Conservation (phyloP, 257 asterid genomes). For the Solanum bukasovii region DNA sequence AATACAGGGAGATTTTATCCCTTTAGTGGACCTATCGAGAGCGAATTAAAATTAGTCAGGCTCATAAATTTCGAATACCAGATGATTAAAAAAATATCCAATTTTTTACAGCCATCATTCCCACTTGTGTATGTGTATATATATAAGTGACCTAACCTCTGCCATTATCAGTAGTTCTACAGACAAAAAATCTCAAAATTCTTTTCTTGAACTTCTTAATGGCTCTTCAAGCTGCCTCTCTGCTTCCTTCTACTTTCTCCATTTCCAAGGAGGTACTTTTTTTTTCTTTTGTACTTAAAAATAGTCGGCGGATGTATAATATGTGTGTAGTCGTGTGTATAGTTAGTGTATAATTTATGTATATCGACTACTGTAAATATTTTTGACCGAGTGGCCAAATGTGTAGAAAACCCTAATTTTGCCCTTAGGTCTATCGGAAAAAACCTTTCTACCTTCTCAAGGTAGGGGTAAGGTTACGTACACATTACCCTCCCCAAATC, state of each 20-base stretch:
- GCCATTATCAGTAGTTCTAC: constrained; percentile 7
- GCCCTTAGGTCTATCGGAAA: neutral
- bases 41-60: neutral
- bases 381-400: neutral
- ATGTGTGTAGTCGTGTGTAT: neutral
- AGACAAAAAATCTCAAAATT: neutral
- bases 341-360: neutral
- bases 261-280: constrained; percentile 51
- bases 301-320: neutral
- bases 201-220: constrained; percentile 8
- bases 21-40: neutral
- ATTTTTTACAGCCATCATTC: neutral
- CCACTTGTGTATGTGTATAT: constrained; percentile 9
- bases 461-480: neutral
- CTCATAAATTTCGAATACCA: neutral
- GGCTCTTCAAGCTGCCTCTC: constrained; percentile 78
- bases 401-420: neutral
- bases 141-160: constrained; percentile 5
- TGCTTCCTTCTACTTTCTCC: constrained; percentile 51
- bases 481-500: neutral
- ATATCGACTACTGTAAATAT: neutral
- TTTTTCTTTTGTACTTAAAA: neutral
- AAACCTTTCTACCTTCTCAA: neutral
- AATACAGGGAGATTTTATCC: neutral
- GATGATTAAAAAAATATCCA: neutral